These are phyloP conservation scores for Pogostemon cablin DNA, from an alignment of 257 asterid genomes.

Conservation along the genomic window DNA sequence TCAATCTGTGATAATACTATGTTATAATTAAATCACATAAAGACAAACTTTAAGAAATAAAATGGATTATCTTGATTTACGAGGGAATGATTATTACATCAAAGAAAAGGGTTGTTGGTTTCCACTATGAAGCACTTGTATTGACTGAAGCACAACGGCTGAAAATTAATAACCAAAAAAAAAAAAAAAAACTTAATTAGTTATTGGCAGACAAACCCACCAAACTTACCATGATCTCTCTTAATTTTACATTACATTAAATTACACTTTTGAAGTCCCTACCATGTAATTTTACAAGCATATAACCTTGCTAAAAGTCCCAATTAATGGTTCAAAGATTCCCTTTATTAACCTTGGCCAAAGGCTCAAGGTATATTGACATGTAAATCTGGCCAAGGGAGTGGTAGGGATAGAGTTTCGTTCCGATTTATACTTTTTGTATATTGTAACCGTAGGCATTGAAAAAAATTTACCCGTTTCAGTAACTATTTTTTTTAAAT, in stretches of 20 bases:
- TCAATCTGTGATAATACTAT: constrained; percentile 26
- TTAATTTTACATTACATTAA: background rate
- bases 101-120: constrained; percentile 2
- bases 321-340: background rate
- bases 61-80: constrained; percentile 19
- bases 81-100: constrained; percentile 27
- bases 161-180: background rate
- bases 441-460: too few relatives aligned
- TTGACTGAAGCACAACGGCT: constrained; percentile 4
- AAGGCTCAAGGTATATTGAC: too few relatives aligned
- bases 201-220: constrained; percentile 36
- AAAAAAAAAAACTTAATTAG: background rate
- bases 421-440: too few relatives aligned
- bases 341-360: background rate
- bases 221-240: constrained; percentile 16
- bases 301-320: background rate
- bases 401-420: too few relatives aligned
- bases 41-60: constrained; percentile 23
- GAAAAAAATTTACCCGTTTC: too few relatives aligned
- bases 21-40: constrained; percentile 21
- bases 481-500: too few relatives aligned
- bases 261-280: constrained; percentile 3
- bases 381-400: too few relatives aligned
- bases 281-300: background rate
- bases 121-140: constrained; percentile 15